These are phyloP conservation scores for Myxozyma neglecta DNA, from an alignment of 805 yeast genomes.

Conservation along the genomic window DNA sequence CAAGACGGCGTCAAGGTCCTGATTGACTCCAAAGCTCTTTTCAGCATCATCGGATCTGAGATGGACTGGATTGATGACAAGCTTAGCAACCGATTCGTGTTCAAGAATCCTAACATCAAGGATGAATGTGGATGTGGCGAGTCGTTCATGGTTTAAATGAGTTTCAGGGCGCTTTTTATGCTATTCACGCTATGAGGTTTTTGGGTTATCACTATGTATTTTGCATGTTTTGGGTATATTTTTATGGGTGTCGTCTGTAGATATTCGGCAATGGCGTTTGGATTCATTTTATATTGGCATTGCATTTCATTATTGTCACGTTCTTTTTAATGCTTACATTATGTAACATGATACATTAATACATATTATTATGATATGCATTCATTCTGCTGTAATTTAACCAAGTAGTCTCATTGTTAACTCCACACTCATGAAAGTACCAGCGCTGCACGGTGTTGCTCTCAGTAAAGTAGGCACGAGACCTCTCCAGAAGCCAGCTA, in stretches of 20 bases:
- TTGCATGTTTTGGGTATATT: constrained; percentile 4
- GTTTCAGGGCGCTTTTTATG: not conserved
- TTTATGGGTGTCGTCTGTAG: not conserved
- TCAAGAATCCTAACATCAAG: constrained; percentile 93
- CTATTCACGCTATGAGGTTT: not conserved
- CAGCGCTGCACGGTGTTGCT: constrained; percentile 98
- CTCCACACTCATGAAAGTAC: constrained; percentile 92
- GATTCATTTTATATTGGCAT: constrained; percentile 4
- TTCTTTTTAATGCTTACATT: not conserved
- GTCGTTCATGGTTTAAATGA: constrained; percentile 81
- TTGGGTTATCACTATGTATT: not conserved
- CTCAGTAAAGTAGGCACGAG: constrained; percentile 87
- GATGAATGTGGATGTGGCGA: constrained; percentile 99
- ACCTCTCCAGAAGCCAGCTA: constrained; percentile 82
- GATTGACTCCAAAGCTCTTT: constrained; percentile 93
- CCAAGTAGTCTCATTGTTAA: constrained; percentile 64
- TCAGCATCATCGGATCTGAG: constrained; percentile 92
- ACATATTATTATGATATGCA: not conserved
- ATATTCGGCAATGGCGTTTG: constrained; percentile 8
- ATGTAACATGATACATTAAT: not conserved
- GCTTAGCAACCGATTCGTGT: constrained; percentile 82
- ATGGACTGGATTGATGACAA: constrained; percentile 99
- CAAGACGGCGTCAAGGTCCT: constrained; percentile 93
- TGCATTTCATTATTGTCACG: not conserved
- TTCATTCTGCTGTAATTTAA: not conserved